phyloP scores from a whole-genome alignment of 768 basidiomycete species.

The Tylopilus vinaceipallidus region DNA sequence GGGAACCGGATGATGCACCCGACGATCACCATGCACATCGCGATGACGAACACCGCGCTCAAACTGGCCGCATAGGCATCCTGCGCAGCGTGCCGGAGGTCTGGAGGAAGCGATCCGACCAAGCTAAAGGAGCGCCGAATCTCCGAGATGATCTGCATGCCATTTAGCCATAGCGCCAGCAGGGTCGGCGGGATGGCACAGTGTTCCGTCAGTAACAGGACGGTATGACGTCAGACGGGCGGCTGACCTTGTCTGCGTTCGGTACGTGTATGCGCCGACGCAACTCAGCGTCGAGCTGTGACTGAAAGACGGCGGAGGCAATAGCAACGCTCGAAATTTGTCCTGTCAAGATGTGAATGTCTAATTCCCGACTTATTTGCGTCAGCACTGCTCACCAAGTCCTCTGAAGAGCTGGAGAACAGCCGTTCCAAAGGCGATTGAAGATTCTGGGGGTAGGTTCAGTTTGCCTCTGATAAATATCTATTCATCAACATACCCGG shows the following conservation, averaged over 20 bases:
- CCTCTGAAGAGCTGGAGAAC: conserved; percentile 10
- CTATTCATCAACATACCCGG: neutral
- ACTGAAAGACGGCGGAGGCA: conserved; percentile 17
- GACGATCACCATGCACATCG: conserved; percentile 1
- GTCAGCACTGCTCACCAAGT: conserved; percentile 3
- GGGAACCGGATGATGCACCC: conserved; percentile 5
- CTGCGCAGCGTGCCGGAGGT: conserved; percentile 10
- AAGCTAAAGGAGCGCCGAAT: conserved; percentile 14
- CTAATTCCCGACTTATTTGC: neutral
- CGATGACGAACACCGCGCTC: conserved; percentile 10
- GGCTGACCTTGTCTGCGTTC: conserved; percentile 8
- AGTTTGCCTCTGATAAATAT: neutral
- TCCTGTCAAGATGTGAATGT: conserved; percentile 2
- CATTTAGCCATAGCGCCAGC: too few relatives aligned
- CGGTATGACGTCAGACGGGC: neutral
- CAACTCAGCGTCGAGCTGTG: conserved; percentile 11
- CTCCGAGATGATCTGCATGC: conserved; percentile 5
- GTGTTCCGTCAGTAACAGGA: neutral
- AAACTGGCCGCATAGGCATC: conserved; percentile 10
- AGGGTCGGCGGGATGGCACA: too few relatives aligned
- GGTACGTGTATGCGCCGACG: conserved; percentile 8
- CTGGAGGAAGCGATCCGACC: conserved; percentile 9
- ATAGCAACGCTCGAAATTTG: conserved; percentile 14
- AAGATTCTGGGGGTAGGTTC: conserved; percentile 3
- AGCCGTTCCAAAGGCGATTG: conserved; percentile 2